Base-by-base conservation (phyloP, 768 basidiomycete species). In the Gymnopilus junonius region DNA sequence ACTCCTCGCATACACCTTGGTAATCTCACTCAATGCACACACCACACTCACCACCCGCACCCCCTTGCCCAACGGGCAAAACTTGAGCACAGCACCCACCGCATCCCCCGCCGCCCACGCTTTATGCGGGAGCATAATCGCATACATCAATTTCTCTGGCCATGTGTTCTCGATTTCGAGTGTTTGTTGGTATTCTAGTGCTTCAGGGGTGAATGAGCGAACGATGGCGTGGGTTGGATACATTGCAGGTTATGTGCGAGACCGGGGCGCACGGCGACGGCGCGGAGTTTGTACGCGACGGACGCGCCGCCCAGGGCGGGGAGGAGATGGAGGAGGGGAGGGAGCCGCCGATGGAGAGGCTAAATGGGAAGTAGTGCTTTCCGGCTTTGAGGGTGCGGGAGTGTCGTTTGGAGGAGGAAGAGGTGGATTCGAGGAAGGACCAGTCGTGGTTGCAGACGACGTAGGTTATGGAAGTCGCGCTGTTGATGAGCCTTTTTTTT, bases 101-200 rank as follows among this genome's bases (percentile, higher is more conserved):
- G 83, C 84, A 75, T 98, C 95, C 6, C 95, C 96, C 0, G 90
- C 92, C 0, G 95, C 93, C 88, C 92, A 98, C 0, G 96, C 97
- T 72, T 96, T 97, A 82, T 97, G 95, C 0, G 96, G 96, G 32
- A 99, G 76, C 79, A 95, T 92, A 71, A 94, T 86, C 5, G 91
- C 89, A 75, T 97, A 98, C 95, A 96, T 97, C 76, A 97, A 80
- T 79, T 98, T 99, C 21, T 91, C 91, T 0, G 97, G 95, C 97
- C 97, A 99, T 15, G 95, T 95, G 74, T 96, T 97, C 76, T 97
- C 93, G 67, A 94, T 90, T 74, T 99, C 97, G 61, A 97, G 84
- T 1, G 94, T 94, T 73, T 98, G 95, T 70, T 94, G 96, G 80
- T 94, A 98, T 75, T 98, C 97, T 68, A 97, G 85, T 0, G 96